Percentiles rank a stretch among this genome's conserved stretches.
phyloP scores from a whole-genome alignment of 495 filamentous ascomycete species.

The Astrothelium subdiscretum region DNA sequence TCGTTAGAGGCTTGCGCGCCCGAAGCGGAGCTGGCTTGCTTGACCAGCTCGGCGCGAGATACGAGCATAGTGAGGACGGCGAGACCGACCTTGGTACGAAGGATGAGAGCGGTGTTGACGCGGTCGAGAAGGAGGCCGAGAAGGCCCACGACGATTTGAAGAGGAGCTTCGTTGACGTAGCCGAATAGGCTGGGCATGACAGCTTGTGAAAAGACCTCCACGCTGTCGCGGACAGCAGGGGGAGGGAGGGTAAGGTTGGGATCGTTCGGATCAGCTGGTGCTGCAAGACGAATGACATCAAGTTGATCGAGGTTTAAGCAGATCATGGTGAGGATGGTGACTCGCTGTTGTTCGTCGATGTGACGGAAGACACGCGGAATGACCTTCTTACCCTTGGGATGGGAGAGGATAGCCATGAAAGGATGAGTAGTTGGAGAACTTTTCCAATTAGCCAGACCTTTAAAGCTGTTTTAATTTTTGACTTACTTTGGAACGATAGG shows the following conservation, averaged over 20 bases:
- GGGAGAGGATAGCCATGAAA: slow-evolving; percentile 92
- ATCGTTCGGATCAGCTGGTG: slow-evolving; percentile 56
- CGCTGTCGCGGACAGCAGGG: slow-evolving; percentile 66
- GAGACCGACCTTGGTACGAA: slow-evolving; percentile 73
- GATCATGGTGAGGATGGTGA: slow-evolving; percentile 90
- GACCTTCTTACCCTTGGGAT: slow-evolving; percentile 89
- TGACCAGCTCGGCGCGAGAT: slow-evolving; percentile 84
- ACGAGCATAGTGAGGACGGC: slow-evolving; percentile 90
- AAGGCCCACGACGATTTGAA: slow-evolving; percentile 81
- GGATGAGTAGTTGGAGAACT: slow-evolving; percentile 61
- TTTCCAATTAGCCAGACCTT: not conserved
- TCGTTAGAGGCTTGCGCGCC: slow-evolving; percentile 44
- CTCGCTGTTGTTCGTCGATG: slow-evolving; percentile 79
- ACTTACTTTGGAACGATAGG: slow-evolving; percentile 60
- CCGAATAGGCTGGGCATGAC: slow-evolving; percentile 84
- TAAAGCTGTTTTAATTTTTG: not conserved
- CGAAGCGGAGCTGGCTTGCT: slow-evolving; percentile 43
- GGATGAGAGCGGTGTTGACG: slow-evolving; percentile 57
- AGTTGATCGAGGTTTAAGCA: slow-evolving; percentile 85
- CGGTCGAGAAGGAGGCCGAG: slow-evolving; percentile 73
- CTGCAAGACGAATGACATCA: slow-evolving; percentile 73
- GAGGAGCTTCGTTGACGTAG: slow-evolving; percentile 80
- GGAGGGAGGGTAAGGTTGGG: slow-evolving; percentile 38
- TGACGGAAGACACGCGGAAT: slow-evolving; percentile 92
- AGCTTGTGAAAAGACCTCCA: slow-evolving; percentile 75